Conservation (phyloP, 768 basidiomycete species). For the Dentipellis sp. region DNA sequence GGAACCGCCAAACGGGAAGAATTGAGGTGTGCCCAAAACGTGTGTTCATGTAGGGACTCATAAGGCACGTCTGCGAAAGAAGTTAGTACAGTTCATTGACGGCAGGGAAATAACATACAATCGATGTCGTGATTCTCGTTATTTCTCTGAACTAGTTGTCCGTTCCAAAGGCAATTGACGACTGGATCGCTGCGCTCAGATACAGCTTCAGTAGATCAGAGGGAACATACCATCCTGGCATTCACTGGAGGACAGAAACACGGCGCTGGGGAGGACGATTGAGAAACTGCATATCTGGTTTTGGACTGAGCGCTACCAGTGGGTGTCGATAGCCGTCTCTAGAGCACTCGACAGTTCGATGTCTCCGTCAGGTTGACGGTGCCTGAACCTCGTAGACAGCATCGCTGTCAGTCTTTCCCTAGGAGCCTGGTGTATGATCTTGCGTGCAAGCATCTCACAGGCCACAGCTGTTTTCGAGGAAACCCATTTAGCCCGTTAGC, state of each 20-base stretch:
- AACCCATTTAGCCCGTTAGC: neutral
- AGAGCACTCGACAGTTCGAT: conserved; percentile 71
- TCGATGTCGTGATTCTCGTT: conserved; percentile 71
- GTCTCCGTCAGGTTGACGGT: conserved; percentile 68
- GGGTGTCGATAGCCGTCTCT: conserved; percentile 87
- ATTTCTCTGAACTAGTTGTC: conserved; percentile 72
- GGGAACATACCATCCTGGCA: conserved; percentile 60
- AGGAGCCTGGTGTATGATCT: conserved; percentile 63
- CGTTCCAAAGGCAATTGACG: conserved; percentile 74
- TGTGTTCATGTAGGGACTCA: conserved; percentile 37
- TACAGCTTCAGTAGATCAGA: neutral
- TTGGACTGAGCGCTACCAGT: conserved; percentile 45
- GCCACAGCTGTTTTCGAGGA: conserved; percentile 45
- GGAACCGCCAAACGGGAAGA: conserved; percentile 77
- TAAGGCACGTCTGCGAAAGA: conserved; percentile 55
- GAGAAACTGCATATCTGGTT: neutral
- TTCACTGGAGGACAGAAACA: conserved; percentile 80
- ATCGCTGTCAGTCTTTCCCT: conserved; percentile 56
- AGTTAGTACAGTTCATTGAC: neutral
- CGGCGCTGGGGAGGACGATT: conserved; percentile 36
- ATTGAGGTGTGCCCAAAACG: conserved; percentile 67
- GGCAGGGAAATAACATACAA: conserved; percentile 34
- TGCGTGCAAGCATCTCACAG: conserved; percentile 78
- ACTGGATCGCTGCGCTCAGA: conserved; percentile 33
- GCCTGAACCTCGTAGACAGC: conserved; percentile 72